A percentile compares a stretch with the other conserved stretches of the same genome.
These are phyloP conservation scores for Rhodotorula sp. DNA, from an alignment of 1,284 basidiomycete genomes.

Conservation along the genomic window DNA sequence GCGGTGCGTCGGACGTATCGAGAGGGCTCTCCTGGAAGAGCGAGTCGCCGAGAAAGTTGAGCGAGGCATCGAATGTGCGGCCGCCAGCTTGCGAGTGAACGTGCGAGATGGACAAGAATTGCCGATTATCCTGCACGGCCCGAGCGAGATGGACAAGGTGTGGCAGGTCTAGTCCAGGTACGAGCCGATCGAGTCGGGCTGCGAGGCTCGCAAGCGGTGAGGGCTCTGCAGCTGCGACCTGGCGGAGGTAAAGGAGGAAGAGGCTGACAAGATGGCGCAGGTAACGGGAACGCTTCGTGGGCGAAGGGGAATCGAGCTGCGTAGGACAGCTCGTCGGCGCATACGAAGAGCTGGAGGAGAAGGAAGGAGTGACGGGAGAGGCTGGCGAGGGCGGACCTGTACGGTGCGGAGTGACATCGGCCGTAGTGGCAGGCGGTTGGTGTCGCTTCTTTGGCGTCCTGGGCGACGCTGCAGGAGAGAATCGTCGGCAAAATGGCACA, in stretches of 20 bases:
- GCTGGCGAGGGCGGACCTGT: not conserved
- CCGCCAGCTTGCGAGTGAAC: not conserved
- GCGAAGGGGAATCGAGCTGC: not conserved
- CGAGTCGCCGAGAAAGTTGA: conserved; percentile 14
- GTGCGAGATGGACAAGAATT: not conserved
- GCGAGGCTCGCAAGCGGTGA: not conserved
- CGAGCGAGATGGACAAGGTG: not conserved
- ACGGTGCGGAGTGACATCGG: too few species aligned
- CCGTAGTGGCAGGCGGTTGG: too few species aligned
- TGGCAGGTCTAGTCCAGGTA: not conserved
- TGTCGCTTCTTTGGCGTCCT: too few species aligned
- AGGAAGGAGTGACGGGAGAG: not conserved
- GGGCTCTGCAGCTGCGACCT: not conserved
- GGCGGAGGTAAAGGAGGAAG: not conserved
- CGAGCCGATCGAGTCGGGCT: not conserved
- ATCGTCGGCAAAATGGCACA: too few species aligned
- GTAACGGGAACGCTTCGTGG: not conserved
- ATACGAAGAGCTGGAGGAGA: too few species aligned
- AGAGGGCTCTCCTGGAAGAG: not conserved
- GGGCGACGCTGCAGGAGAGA: too few species aligned
- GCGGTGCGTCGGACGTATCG: not conserved
- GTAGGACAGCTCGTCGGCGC: too few species aligned
- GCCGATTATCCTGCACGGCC: not conserved
- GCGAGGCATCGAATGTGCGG: conserved; percentile 3
- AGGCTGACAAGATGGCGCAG: not conserved